Evolutionary conservation across 169 alveolate species (phyloP).

Genomic region (Cryptosporidium andersoni): DNA sequence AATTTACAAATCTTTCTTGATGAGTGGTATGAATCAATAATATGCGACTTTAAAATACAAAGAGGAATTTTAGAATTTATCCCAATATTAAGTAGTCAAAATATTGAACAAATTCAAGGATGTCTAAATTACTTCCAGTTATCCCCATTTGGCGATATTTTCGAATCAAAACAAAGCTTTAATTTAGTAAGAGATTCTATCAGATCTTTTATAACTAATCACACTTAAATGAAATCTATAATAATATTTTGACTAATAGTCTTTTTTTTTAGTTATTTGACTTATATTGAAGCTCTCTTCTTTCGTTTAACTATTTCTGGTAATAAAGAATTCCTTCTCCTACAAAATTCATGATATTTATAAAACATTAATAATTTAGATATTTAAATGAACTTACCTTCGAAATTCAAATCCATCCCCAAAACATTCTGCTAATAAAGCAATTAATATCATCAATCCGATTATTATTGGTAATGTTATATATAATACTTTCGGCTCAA

Average conservation of each 20-base stretch:
- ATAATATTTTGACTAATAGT: not conserved
- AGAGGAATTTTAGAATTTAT: conserved; percentile 1
- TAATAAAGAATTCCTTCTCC: conserved; percentile 48
- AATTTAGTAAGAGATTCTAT: conserved; percentile 4
- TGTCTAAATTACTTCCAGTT: conserved; percentile 54
- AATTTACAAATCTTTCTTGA: conserved; percentile 28
- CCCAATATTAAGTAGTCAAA: conserved; percentile 8
- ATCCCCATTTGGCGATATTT: conserved; percentile 53
- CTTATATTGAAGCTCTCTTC: conserved; percentile 69
- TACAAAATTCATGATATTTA: conserved; percentile 5
- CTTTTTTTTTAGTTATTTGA: not conserved
- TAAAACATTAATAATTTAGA: not conserved
- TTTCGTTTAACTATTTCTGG: conserved; percentile 65
- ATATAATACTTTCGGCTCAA: conserved; percentile 61
- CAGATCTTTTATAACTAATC: conserved; percentile 43
- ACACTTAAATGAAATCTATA: not conserved
- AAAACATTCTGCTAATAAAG: conserved; percentile 42
- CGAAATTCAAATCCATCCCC: conserved; percentile 65
- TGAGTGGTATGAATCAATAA: conserved; percentile 32
- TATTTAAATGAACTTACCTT: conserved; percentile 37
- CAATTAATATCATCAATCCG: conserved; percentile 53
- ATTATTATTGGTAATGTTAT: conserved; percentile 49
- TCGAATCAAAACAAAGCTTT: conserved; percentile 11
- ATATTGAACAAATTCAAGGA: conserved; percentile 23
- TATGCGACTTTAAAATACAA: conserved; percentile 45